Evolutionary conservation across 2,329 filamentous ascomycete genomes (phyloP).

Genomic region (Hymenoscyphus fraxineus): DNA sequence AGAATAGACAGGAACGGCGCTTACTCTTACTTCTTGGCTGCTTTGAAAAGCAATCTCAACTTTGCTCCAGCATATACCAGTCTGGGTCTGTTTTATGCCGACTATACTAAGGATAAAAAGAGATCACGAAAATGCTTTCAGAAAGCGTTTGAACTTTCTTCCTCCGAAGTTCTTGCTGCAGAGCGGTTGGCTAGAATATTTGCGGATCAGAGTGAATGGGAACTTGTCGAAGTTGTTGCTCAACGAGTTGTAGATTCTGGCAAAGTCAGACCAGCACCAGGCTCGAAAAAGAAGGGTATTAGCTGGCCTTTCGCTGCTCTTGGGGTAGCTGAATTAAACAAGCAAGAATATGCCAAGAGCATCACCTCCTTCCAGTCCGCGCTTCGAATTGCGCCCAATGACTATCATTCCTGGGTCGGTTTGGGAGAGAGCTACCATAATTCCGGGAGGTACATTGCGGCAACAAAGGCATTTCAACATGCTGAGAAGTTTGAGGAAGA

Average conservation of each 20-base stretch:
- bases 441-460: conserved; percentile 89
- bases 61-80: conserved; percentile 89
- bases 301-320: conserved; percentile 96
- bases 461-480: conserved; percentile 83
- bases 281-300: conserved; percentile 86
- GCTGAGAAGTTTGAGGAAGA: conserved; percentile 71
- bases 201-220: conserved; percentile 90
- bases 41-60: conserved; percentile 81
- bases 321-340: conserved; percentile 91
- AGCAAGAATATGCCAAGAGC: conserved; percentile 82
- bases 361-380: conserved; percentile 91
- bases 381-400: conserved; percentile 73
- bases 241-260: conserved; percentile 93
- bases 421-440: conserved; percentile 97
- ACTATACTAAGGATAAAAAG: conserved; percentile 83
- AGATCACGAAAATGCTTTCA: conserved; percentile 91
- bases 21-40: conserved; percentile 77
- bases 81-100: conserved; percentile 84
- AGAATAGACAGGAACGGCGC: conserved; percentile 78
- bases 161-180: conserved; percentile 80
- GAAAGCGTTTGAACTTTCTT: conserved; percentile 89
- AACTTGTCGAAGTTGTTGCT: conserved; percentile 88
- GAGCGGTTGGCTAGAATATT: conserved; percentile 83
- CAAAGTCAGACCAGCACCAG: conserved; percentile 82
- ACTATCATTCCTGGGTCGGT: conserved; percentile 95